Conservation (phyloP, 2,329 filamentous ascomycete genomes). For the Penicillium sp. region DNA sequence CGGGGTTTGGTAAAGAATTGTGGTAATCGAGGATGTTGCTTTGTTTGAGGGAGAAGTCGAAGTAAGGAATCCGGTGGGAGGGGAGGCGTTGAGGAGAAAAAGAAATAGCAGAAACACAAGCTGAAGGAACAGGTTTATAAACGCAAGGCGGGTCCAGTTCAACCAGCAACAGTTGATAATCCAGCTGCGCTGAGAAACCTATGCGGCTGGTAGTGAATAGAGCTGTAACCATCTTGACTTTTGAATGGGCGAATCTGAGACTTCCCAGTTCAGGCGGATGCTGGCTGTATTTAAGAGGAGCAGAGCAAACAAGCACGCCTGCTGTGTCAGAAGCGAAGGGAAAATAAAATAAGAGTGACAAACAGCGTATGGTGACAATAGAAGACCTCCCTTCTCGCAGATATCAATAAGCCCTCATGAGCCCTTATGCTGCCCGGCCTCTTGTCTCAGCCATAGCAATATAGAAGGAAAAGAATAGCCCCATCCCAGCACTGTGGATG, state of each 20-base stretch:
- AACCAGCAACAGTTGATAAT: background rate
- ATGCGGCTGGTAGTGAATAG: background rate
- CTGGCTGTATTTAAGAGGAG: background rate
- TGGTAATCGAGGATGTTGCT: background rate
- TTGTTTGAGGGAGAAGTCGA: background rate
- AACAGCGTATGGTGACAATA: background rate
- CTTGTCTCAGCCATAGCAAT: background rate
- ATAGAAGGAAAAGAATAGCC: background rate
- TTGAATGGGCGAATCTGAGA: background rate
- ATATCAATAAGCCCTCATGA: background rate
- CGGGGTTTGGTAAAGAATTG: background rate
- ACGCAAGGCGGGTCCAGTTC: background rate
- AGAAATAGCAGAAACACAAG: background rate
- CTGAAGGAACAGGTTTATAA: background rate
- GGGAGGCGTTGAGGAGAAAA: background rate
- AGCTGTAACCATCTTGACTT: background rate
- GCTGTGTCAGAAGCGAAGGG: background rate
- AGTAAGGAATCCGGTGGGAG: background rate
- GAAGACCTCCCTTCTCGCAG: background rate
- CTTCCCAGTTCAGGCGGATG: background rate
- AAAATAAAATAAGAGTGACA: slow-evolving; percentile 4
- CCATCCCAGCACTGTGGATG: too few species aligned
- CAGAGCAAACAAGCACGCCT: background rate
- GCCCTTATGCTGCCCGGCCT: background rate
- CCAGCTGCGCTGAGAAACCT: background rate